These are phyloP conservation scores for Podila minutissima DNA, from an alignment of 192 early-diverging fungal species.

Conservation along the genomic window DNA sequence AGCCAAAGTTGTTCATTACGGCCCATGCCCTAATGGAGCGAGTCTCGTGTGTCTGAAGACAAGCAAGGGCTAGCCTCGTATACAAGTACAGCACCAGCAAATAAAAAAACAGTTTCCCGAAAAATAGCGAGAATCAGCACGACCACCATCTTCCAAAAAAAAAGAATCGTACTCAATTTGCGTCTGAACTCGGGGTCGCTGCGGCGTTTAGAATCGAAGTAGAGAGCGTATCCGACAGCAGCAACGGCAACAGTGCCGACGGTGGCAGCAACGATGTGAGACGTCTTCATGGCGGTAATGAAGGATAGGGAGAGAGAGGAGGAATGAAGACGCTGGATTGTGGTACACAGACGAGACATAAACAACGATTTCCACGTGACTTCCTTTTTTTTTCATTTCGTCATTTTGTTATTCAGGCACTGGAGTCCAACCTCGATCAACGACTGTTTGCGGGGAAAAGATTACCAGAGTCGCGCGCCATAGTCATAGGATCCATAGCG, in stretches of 20 bases:
- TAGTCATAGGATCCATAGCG: no score
- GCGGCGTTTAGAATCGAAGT: constrained; percentile 95
- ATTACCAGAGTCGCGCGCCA: no score
- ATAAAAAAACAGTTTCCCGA: background rate
- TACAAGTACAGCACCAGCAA: no score
- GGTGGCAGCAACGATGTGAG: constrained; percentile 48
- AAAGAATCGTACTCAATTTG: constrained; percentile 72
- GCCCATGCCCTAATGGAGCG: no score
- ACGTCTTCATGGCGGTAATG: constrained; percentile 33
- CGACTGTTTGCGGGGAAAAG: no score
- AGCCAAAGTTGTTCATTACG: no score
- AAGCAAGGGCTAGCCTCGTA: no score
- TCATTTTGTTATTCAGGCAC: no score
- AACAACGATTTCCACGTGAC: no score
- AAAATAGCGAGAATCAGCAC: constrained; percentile 1
- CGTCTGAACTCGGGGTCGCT: constrained; percentile 88
- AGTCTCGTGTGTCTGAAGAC: no score
- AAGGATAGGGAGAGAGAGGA: background rate
- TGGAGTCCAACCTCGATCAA: no score
- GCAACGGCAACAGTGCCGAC: constrained; percentile 69
- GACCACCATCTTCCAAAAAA: background rate
- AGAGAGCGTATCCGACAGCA: constrained; percentile 81
- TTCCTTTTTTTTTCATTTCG: no score
- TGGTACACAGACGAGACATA: background rate
- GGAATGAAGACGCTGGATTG: background rate